Evolutionary conservation across 805 yeast species (phyloP).

Genomic region (Naumovozyma dairenensis): DNA sequence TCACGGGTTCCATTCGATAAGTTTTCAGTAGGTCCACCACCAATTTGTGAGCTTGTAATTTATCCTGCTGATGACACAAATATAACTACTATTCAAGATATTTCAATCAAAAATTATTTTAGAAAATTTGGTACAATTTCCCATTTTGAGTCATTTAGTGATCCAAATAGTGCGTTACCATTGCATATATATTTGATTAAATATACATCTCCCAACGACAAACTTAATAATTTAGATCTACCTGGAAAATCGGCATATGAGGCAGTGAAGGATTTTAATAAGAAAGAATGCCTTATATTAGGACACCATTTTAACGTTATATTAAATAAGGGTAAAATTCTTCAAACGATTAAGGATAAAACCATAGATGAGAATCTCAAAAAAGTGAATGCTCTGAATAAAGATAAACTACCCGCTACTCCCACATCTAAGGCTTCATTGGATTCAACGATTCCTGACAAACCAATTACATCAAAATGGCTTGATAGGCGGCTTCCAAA

Average conservation of each 20-base stretch:
- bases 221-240: conserved; percentile 30
- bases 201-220: conserved; percentile 47
- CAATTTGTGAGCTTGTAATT: conserved; percentile 57
- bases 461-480: conserved; percentile 1
- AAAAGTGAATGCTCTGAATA: conserved; percentile 18
- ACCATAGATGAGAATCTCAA: conserved; percentile 27
- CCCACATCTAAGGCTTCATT: not conserved
- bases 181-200: conserved; percentile 59
- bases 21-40: conserved; percentile 66
- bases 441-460: not conserved
- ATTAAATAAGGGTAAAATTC: conserved; percentile 36
- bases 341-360: conserved; percentile 27
- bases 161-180: conserved; percentile 70
- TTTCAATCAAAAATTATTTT: conserved; percentile 40
- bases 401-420: not conserved
- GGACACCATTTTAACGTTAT: conserved; percentile 40
- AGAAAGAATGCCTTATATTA: conserved; percentile 41
- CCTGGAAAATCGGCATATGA: conserved; percentile 39
- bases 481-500: conserved; percentile 32
- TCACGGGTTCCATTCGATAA: conserved; percentile 46
- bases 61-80: conserved; percentile 36
- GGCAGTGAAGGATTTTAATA: conserved; percentile 35
- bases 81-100: conserved; percentile 11
- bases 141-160: conserved; percentile 49
- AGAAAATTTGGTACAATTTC: conserved; percentile 54